Evolutionary conservation across 805 yeast species (phyloP).

Genomic region (Candida pini): DNA sequence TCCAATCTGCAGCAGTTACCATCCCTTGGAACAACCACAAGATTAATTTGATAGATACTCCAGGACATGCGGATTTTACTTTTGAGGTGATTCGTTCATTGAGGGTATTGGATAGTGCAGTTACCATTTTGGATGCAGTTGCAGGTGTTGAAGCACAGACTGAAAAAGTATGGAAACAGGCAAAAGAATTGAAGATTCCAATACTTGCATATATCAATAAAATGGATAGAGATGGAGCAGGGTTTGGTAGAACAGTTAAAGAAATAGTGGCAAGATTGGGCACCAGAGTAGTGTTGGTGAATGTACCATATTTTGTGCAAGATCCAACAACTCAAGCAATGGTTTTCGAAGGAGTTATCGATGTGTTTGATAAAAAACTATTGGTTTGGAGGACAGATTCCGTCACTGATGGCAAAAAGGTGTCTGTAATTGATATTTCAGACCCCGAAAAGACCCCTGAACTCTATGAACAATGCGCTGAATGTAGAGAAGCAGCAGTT

Average conservation of each 20-base stretch:
- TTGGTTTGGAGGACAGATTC: slow-evolving; percentile 41
- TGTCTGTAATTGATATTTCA: slow-evolving; percentile 41
- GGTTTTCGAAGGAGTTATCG: slow-evolving; percentile 66
- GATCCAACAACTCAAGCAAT: slow-evolving; percentile 32
- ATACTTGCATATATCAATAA: slow-evolving; percentile 79
- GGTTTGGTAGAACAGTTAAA: slow-evolving; percentile 81
- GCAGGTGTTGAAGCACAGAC: slow-evolving; percentile 99
- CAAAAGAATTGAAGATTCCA: slow-evolving; percentile 63
- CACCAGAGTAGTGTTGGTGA: slow-evolving; percentile 70
- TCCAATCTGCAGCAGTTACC: slow-evolving; percentile 93
- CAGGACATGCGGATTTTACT: slow-evolving; percentile 97
- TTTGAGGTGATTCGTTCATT: slow-evolving; percentile 89
- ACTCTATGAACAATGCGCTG: slow-evolving; percentile 41
- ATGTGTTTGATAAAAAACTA: slow-evolving; percentile 59
- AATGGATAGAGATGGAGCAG: slow-evolving; percentile 97
- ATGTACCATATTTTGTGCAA: slow-evolving; percentile 64
- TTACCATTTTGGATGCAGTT: slow-evolving; percentile 87
- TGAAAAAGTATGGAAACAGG: slow-evolving; percentile 94
- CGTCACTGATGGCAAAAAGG: slow-evolving; percentile 42
- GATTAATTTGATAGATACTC: slow-evolving; percentile 90
- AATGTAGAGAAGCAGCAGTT: slow-evolving; percentile 67
- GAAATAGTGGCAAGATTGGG: slow-evolving; percentile 74
- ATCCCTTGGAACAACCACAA: slow-evolving; percentile 71
- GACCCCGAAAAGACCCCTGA: slow-evolving; percentile 27
- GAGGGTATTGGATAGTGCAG: slow-evolving; percentile 91